phyloP scores from a whole-genome alignment of 768 basidiomycete species.

The Pisolithus tinctorius region DNA sequence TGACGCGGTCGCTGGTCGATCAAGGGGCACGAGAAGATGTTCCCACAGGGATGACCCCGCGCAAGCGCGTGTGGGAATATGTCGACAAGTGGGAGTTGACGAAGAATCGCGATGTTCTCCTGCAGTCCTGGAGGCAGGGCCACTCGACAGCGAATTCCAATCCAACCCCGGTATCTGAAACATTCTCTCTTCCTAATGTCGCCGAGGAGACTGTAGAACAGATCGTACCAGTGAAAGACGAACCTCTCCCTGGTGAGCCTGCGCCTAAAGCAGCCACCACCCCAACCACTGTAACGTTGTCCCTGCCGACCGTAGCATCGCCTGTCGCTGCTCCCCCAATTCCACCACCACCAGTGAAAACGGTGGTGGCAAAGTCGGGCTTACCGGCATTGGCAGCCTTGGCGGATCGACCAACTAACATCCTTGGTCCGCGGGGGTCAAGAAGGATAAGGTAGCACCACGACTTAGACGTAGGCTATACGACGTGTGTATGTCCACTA shows the following conservation, averaged over 20 bases:
- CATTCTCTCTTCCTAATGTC: slow-evolving; percentile 29
- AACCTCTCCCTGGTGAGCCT: slow-evolving; percentile 5
- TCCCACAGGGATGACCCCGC: slow-evolving; percentile 69
- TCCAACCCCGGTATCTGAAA: slow-evolving; percentile 34
- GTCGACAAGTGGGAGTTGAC: slow-evolving; percentile 70
- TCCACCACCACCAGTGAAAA: slow-evolving; percentile 18
- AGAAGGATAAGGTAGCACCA: slow-evolving; percentile 20
- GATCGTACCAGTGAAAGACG: slow-evolving; percentile 14
- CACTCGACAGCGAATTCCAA: slow-evolving; percentile 22
- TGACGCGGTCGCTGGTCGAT: slow-evolving; percentile 44
- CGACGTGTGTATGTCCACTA: background rate
- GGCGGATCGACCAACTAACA: slow-evolving; percentile 29
- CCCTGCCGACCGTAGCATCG: slow-evolving; percentile 28
- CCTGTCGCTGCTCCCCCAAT: slow-evolving; percentile 6
- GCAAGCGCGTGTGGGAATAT: slow-evolving; percentile 67
- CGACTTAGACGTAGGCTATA: background rate
- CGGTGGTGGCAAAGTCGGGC: slow-evolving; percentile 13
- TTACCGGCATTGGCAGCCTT: slow-evolving; percentile 20
- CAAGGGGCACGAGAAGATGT: slow-evolving; percentile 57
- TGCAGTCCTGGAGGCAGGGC: slow-evolving; percentile 44
- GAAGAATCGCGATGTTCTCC: slow-evolving; percentile 49
- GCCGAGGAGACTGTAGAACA: slow-evolving; percentile 14
- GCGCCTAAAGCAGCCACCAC: slow-evolving; percentile 12
- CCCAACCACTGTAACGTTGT: slow-evolving; percentile 26
- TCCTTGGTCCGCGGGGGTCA: slow-evolving; percentile 27